Evolutionary conservation across 306 rosid genomes (phyloP).

Genomic region (Lablab purpureus): DNA sequence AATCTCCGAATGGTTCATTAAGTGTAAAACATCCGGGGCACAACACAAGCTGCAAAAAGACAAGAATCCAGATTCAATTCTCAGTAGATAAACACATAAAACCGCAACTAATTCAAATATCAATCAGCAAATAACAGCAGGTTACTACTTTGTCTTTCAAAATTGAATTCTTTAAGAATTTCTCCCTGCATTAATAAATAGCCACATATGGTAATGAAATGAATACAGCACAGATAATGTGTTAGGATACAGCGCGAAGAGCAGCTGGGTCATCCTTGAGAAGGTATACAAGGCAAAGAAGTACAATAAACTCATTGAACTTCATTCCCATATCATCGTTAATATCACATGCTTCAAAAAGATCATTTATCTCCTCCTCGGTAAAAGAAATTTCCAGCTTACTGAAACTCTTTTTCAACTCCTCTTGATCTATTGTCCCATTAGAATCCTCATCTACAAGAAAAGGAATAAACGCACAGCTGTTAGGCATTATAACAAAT

Average conservation of each 20-base stretch:
- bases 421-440: constrained; percentile 78
- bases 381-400: constrained; percentile 73
- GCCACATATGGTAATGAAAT: constrained; percentile 27
- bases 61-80: constrained; percentile 21
- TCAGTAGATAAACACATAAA: constrained; percentile 5
- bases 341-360: constrained; percentile 88
- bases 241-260: constrained; percentile 66
- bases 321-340: constrained; percentile 78
- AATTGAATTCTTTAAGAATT: constrained; percentile 23
- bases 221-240: constrained; percentile 24
- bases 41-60: constrained; percentile 6
- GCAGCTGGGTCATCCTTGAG: constrained; percentile 73
- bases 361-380: constrained; percentile 80
- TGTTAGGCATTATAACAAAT: constrained; percentile 33
- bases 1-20: constrained; percentile 15
- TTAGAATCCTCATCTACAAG: constrained; percentile 87
- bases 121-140: constrained; percentile 12
- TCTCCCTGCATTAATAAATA: constrained; percentile 2
- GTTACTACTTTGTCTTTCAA: constrained; percentile 11
- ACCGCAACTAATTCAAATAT: constrained; percentile 39
- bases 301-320: constrained; percentile 91
- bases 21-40: constrained; percentile 15
- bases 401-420: constrained; percentile 75
- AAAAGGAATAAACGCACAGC: constrained; percentile 40
- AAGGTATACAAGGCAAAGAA: constrained; percentile 85